Evolutionary conservation across 1,284 basidiomycete genomes (phyloP), one percentile per base, ranked within the genome.

Genomic region (Pascua guehoae): DNA sequence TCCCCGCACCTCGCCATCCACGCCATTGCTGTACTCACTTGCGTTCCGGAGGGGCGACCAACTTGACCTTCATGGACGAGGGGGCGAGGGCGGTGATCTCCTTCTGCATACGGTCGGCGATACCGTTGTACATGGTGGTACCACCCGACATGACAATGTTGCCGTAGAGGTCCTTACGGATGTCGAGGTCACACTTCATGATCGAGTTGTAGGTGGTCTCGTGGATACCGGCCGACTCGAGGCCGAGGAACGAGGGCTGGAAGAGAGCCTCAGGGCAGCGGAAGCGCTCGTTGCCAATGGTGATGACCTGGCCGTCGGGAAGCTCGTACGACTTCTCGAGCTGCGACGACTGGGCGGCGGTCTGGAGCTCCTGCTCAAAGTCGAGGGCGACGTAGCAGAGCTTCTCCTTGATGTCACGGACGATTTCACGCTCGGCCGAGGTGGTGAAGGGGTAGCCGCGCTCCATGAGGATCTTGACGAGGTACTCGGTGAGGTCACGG

Each of bases 391-490:
- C 91, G 79, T 96, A 96, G 82, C 92, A 95, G 51, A 96, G 86
- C 83, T 94, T 95, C 85, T 96, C 93, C 85, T 96, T 96, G 84
- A 96, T 94, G 79, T 96, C 93, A 72, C 93, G 86, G 72, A 96
- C 93, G 63, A 96, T 92, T 86, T 95, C 92, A 75, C 88, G 86
- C 82, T 94, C 91, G 60, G 91, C 91, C 17, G 89, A 88, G 68
- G 88, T 96, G 72, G 89, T 92, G 86, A 96, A 95, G 58, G 86
- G 84, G 82, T 97, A 95, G 39, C 93, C 93, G 70, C 93, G 87
- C 83, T 96, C 93, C 79, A 85, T 89, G 73, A 96, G 79, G 78
- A 91, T 89, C 84, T 93, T 95, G 83, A 91, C 86, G 67, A 97
- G 81, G 81, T 86, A 89, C 69, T 93, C 88, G 68, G 93, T 96